Conservation (phyloP, 768 basidiomycete genomes). For the Tulasnella sp. region DNA sequence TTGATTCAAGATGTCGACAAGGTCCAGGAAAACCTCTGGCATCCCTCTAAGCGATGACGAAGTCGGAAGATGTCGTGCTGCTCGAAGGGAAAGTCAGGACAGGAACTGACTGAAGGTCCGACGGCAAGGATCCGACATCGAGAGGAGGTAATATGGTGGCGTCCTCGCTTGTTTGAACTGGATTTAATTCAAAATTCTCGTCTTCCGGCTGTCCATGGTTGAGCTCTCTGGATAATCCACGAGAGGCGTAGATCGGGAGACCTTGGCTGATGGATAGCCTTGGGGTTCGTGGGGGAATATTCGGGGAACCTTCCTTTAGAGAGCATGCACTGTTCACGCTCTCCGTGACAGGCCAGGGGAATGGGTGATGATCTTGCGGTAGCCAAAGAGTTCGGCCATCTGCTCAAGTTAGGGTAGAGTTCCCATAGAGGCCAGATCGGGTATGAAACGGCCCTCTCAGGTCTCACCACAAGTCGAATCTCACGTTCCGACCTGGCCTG, state of each 20-base stretch:
- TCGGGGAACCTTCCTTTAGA: neutral
- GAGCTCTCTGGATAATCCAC: neutral
- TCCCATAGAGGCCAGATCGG: too few species aligned
- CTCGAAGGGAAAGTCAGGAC: neutral
- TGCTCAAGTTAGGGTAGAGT: too few species aligned
- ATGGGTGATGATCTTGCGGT: too few species aligned
- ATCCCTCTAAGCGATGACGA: neutral
- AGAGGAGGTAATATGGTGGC: neutral
- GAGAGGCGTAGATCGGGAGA: neutral
- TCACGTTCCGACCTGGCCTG: neutral
- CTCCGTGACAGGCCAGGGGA: too few species aligned
- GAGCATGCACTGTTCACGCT: neutral
- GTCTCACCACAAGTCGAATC: too few species aligned
- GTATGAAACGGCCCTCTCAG: too few species aligned
- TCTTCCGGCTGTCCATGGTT: neutral
- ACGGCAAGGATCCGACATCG: neutral
- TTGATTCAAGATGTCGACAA: neutral
- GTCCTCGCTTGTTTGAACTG: neutral
- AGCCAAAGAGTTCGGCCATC: too few species aligned
- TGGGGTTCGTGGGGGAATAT: neutral
- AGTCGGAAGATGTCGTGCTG: neutral
- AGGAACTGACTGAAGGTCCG: neutral
- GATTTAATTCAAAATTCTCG: neutral
- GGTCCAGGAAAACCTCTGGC: neutral
- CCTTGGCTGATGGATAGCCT: neutral